Conservation (phyloP, 352 stramenopile species). For the Phytophthora podocarpi region DNA sequence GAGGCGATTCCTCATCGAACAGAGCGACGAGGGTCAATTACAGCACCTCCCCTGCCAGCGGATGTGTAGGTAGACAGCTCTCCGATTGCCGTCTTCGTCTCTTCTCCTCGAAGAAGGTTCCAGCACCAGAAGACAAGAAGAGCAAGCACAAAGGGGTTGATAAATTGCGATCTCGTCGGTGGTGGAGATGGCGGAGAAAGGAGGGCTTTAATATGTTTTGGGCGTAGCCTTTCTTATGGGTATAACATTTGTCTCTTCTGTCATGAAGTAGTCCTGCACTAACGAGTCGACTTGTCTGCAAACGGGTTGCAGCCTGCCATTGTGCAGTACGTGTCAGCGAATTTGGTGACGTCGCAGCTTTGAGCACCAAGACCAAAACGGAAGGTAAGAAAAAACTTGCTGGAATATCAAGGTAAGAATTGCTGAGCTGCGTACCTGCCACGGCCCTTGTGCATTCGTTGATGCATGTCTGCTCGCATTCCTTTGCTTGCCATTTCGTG, state of each 20-base stretch:
- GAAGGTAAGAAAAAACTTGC: conserved; percentile 10
- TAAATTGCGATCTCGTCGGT: conserved; percentile 18
- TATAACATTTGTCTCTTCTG: conserved; percentile 17
- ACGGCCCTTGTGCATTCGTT: conserved; percentile 83
- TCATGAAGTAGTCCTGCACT: conserved; percentile 9
- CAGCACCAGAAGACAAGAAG: conserved; percentile 16
- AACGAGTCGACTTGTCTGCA: conserved; percentile 84
- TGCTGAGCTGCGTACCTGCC: conserved; percentile 49
- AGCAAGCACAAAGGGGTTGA: conserved; percentile 17
- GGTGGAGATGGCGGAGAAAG: conserved; percentile 32
- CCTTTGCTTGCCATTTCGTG: conserved; percentile 70
- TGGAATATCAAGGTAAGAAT: conserved; percentile 8
- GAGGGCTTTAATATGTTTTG: conserved; percentile 43
- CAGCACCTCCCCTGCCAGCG: conserved; percentile 22
- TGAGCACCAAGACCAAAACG: conserved; percentile 10
- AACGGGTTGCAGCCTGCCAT: conserved; percentile 88
- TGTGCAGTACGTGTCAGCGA: conserved; percentile 84
- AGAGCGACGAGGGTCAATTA: conserved; percentile 60
- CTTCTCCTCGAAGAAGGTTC: conserved; percentile 20
- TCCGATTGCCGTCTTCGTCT: conserved; percentile 17
- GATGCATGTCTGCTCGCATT: conserved; percentile 74
- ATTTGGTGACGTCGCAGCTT: conserved; percentile 85
- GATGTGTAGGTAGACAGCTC: conserved; percentile 42
- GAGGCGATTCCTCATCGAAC: conserved; percentile 38
- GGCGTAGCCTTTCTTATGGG: conserved; percentile 28